Conservation (phyloP, 164 flowering plant species). For the Protea cynaroides region DNA sequence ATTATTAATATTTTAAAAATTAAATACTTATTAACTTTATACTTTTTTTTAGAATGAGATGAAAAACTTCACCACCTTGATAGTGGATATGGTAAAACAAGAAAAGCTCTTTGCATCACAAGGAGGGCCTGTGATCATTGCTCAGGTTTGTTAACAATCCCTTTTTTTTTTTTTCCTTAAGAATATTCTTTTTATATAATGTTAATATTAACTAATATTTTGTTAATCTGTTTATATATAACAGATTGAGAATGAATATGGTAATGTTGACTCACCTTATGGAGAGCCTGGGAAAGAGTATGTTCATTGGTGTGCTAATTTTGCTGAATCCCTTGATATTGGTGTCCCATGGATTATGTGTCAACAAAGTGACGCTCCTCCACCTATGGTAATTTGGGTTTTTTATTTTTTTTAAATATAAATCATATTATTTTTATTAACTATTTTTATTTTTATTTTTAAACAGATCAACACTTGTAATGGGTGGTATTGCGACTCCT, state of each 20-base stretch:
- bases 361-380: constrained; percentile 52
- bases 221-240: background rate
- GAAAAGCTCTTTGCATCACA: constrained; percentile 36
- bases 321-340: constrained; percentile 42
- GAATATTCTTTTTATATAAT: too few relatives aligned
- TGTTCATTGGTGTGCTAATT: constrained; percentile 46
- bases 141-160: too few relatives aligned
- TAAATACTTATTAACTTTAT: too few relatives aligned
- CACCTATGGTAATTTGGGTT: constrained; percentile 31
- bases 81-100: constrained; percentile 42
- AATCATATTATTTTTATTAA: background rate
- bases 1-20: too few relatives aligned
- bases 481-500: constrained; percentile 55
- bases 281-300: constrained; percentile 57
- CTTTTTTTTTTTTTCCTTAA: too few relatives aligned
- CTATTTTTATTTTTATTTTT: background rate
- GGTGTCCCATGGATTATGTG: constrained; percentile 79
- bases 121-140: too few relatives aligned
- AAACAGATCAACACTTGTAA: constrained; percentile 70
- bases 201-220: too few relatives aligned
- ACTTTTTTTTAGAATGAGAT: constrained; percentile 35
- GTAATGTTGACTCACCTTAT: constrained; percentile 11
- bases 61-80: constrained; percentile 45
- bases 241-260: constrained; percentile 54
- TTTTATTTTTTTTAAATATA: background rate